These are phyloP conservation scores for Astrothelium macrocarpum DNA, from an alignment of 495 filamentous ascomycete species.

Conservation along the genomic window DNA sequence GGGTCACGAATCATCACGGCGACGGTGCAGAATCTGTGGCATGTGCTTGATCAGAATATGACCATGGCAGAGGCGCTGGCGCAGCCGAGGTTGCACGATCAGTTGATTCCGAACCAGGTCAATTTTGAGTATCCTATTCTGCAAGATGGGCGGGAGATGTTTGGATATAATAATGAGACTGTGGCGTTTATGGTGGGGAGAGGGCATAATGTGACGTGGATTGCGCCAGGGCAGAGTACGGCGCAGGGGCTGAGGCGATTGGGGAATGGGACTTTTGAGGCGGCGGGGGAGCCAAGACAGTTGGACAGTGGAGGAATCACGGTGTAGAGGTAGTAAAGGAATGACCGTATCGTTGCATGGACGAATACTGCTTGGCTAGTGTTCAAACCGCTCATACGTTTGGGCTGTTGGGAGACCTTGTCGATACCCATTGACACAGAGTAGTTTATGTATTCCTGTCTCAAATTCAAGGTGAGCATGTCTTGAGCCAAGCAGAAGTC, in stretches of 20 bases:
- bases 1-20: conserved; percentile 84
- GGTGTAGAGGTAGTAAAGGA: conserved; percentile 35
- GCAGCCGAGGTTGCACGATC: conserved; percentile 67
- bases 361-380: no score
- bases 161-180: conserved; percentile 51
- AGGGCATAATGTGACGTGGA: conserved; percentile 69
- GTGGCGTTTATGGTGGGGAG: conserved; percentile 51
- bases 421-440: no score
- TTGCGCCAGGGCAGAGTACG: conserved; percentile 51
- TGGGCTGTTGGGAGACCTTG: no score
- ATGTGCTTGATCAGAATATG: conserved; percentile 57
- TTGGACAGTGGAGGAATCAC: conserved; percentile 59
- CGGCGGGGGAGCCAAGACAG: conserved; percentile 71
- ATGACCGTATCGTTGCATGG: no score
- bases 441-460: no score
- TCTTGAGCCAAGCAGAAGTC: no score
- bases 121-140: conserved; percentile 51
- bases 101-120: conserved; percentile 62
- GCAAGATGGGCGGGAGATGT: background rate
- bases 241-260: conserved; percentile 62
- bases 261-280: conserved; percentile 66
- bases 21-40: conserved; percentile 65
- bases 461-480: no score
- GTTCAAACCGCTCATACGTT: no score
- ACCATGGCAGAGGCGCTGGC: conserved; percentile 52